Conservation (phyloP, 129 eudicot genomes). For the Artemisia annua region DNA sequence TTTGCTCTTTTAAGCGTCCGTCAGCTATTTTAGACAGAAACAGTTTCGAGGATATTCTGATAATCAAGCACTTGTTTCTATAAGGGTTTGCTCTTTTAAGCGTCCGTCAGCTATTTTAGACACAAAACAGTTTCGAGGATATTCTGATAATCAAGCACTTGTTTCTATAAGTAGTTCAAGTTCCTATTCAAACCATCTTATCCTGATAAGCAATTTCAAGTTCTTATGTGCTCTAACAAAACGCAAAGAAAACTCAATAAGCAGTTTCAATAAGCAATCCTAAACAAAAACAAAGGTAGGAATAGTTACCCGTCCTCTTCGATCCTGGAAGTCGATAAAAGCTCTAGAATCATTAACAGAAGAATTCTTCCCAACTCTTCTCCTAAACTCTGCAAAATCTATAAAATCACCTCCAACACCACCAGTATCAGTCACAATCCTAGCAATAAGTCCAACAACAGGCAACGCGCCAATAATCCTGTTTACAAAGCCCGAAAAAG, state of each 20-base stretch:
- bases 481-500: constrained; percentile 65
- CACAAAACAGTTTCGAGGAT: too few species aligned
- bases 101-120: too few species aligned
- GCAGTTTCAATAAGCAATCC: too few species aligned
- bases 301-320: constrained; percentile 66
- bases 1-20: too few species aligned
- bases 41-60: too few species aligned
- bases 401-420: constrained; percentile 90
- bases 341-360: constrained; percentile 87
- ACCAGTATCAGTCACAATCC: constrained; percentile 81
- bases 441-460: constrained; percentile 77
- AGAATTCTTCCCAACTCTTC: constrained; percentile 87
- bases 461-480: constrained; percentile 84
- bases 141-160: not conserved
- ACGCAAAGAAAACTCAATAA: too few species aligned
- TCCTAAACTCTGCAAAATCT: constrained; percentile 90
- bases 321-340: constrained; percentile 73
- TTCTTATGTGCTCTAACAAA: too few species aligned
- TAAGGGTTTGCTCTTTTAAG: too few species aligned
- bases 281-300: not conserved
- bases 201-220: too few species aligned
- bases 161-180: too few species aligned
- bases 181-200: too few species aligned
- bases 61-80: not conserved
- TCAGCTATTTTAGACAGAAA: too few species aligned